These are phyloP conservation scores for Pseudopithomyces chartarum DNA, from an alignment of 2,329 filamentous ascomycete genomes.

Conservation along the genomic window DNA sequence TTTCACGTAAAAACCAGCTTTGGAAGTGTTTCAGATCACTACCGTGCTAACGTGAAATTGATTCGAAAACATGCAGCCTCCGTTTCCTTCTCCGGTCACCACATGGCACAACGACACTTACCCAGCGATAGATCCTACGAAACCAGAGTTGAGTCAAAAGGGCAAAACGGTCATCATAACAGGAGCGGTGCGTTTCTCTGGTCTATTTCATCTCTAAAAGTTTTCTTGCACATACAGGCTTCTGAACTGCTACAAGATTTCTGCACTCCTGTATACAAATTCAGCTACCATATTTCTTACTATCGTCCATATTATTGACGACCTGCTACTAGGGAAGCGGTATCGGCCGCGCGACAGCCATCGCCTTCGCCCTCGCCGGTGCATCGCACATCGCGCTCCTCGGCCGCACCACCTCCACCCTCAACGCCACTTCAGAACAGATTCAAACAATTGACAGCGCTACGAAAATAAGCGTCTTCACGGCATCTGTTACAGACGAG, in stretches of 20 bases:
- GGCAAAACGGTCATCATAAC: conserved; percentile 28
- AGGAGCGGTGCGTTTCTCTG: conserved; percentile 21
- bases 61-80: conserved; percentile 11
- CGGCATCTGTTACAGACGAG: conserved; percentile 18
- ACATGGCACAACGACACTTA: conserved; percentile 19
- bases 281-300: background rate
- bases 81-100: conserved; percentile 13
- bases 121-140: conserved; percentile 18
- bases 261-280: no score
- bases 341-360: conserved; percentile 51
- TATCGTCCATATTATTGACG: no score
- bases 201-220: no score
- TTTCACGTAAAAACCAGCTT: no score
- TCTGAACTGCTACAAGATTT: no score
- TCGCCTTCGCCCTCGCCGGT: conserved; percentile 50
- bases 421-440: conserved; percentile 16
- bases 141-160: conserved; percentile 17
- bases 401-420: conserved; percentile 38
- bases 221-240: no score
- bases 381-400: conserved; percentile 50
- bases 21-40: no score
- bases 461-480: conserved; percentile 4
- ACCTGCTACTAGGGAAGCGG: conserved; percentile 41
- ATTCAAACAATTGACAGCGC: background rate
- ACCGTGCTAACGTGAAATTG: no score